Evolutionary conservation across 441 rosid species (phyloP).

Genomic region (Pelargonium fulgidum): DNA sequence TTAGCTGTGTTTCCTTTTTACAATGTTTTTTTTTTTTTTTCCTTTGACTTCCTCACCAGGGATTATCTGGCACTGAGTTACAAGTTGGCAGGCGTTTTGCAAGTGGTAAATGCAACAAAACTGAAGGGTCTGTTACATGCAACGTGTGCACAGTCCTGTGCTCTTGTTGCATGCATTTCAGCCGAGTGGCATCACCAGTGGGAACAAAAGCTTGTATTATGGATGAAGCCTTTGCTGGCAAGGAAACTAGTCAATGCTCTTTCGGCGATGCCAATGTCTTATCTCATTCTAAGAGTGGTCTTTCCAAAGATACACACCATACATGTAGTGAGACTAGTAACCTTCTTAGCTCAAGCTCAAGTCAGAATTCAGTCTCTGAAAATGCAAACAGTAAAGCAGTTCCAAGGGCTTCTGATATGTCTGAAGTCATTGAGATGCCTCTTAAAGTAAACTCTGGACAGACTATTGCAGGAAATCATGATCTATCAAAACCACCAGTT

Average conservation of each 20-base stretch:
- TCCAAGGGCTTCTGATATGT: conserved; percentile 13
- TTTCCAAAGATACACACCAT: conserved; percentile 21
- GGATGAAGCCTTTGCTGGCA: conserved; percentile 19
- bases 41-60: conserved; percentile 15
- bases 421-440: conserved; percentile 15
- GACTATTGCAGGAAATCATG: neutral
- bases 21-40: neutral
- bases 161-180: conserved; percentile 18
- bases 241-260: conserved; percentile 7
- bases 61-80: conserved; percentile 19
- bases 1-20: neutral
- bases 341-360: conserved; percentile 26
- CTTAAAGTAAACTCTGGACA: conserved; percentile 1
- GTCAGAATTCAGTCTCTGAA: conserved; percentile 24
- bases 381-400: conserved; percentile 23
- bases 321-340: conserved; percentile 23
- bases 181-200: conserved; percentile 14
- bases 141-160: conserved; percentile 15
- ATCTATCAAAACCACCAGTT: conserved; percentile 1
- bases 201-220: conserved; percentile 20
- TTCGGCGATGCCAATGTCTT: conserved; percentile 17
- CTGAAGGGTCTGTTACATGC: conserved; percentile 20
- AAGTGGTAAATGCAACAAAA: conserved; percentile 13
- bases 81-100: neutral
- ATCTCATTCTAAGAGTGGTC: conserved; percentile 11